Evolutionary conservation across 305 asterid species (phyloP), one percentile per base, ranked within the genome.

Genomic region (Solanum chacoense): DNA sequence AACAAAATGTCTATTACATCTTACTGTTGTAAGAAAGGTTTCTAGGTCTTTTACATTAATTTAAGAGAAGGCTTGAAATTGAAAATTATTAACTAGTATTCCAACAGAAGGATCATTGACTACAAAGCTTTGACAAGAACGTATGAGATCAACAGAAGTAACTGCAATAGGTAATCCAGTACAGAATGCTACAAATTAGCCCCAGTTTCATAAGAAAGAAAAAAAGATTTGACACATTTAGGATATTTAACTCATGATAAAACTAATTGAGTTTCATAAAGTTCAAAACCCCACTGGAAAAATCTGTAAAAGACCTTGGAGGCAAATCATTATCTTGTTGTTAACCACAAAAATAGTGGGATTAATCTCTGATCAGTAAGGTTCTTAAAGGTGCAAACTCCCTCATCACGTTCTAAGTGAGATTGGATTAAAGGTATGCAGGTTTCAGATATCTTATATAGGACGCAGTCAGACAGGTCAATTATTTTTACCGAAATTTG

Each of bases 401-500:
- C 11, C 87, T 22, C 74, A 84, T 32, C 75, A 32, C 29, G 11
- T 55, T 59, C 87, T 59, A 84, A 84, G 18, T 7, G 75, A 84
- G 75, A 84, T 72, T 12, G 38, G 86, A 69, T 34, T 87, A 87
- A 76, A 38, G 32, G 65, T n/a, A 55, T 55, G 69, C 20, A 75
- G 28, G 35, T 76, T 59, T 87, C 22, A 11, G 89, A 35, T 50
- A 20, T 50, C 77, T 55, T 50, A 87, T 87, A 69, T 40, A 77
- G 75, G 50, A 55, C 0, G 11, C 24, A 55, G 73, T 59, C 75
- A 84, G 32, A 78, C 28, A 77, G 85, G 71, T 77, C 18, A 55
- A 87, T 13, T 59, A 55, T 76, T 77, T 42, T 87, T 94, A 96
- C 99, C 95, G 94, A 92, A 97, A 97, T 94, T 91, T 96, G 87